Conservation (phyloP, 2,329 filamentous ascomycete species). For the Aschersonia sp. region DNA sequence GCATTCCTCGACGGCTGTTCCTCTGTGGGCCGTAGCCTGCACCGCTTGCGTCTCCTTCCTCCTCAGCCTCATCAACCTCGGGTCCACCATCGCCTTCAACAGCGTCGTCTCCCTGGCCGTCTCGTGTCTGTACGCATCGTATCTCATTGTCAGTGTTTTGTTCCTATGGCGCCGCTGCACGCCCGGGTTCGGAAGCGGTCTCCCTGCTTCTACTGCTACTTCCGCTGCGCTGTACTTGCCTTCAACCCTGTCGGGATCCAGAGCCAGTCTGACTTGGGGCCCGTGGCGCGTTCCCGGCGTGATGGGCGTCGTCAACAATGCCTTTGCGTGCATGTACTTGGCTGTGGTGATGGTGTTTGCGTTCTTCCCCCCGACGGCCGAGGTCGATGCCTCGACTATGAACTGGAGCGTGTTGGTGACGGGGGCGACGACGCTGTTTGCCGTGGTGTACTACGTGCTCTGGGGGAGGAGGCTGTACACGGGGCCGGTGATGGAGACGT, state of each 20-base stretch:
- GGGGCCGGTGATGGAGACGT: constrained; percentile 21
- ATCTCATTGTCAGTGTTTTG: constrained; percentile 12
- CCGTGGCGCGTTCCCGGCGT: constrained; percentile 36
- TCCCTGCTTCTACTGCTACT: background rate
- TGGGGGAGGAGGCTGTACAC: constrained; percentile 25
- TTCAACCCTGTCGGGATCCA: too few species aligned
- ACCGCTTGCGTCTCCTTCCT: constrained; percentile 13
- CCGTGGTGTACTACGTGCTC: constrained; percentile 27
- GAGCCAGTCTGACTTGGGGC: constrained; percentile 26
- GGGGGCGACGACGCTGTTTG: constrained; percentile 23
- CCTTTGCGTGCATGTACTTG: constrained; percentile 35
- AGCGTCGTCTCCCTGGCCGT: constrained; percentile 15
- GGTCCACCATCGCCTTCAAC: constrained; percentile 15
- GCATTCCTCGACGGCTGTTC: constrained; percentile 12
- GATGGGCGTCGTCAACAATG: constrained; percentile 36
- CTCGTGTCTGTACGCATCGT: constrained; percentile 15
- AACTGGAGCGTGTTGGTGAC: constrained; percentile 32
- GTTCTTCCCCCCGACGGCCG: constrained; percentile 26
- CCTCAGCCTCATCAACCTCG: constrained; percentile 17
- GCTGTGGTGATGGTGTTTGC: constrained; percentile 39
- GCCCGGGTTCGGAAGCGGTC: constrained; percentile 9
- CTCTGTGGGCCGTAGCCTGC: constrained; percentile 12
- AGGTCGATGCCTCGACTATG: constrained; percentile 16
- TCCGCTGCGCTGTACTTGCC: background rate
- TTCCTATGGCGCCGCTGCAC: constrained; percentile 15